A percentile compares a stretch with the other conserved stretches of the same genome.
phyloP scores from a whole-genome alignment of 495 filamentous ascomycete genomes.

The Clohesyomyces aquaticus region DNA sequence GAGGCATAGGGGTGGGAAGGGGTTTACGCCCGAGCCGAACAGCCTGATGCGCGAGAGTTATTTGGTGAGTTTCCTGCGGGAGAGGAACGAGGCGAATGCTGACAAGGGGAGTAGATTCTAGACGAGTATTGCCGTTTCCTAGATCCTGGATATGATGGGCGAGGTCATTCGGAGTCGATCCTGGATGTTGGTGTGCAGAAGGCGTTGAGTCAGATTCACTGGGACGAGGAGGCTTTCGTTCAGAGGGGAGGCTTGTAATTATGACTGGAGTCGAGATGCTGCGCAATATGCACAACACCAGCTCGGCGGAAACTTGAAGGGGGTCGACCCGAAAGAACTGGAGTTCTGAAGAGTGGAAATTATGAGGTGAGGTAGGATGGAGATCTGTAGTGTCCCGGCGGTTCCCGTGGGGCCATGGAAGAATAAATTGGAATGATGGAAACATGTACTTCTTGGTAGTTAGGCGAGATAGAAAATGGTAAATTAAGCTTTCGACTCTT shows the following conservation, averaged over 20 bases:
- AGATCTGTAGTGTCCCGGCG: no score
- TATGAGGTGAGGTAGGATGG: background rate
- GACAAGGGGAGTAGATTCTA: slow-evolving; percentile 49
- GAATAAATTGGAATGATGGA: no score
- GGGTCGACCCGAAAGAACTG: slow-evolving; percentile 3
- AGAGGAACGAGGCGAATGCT: background rate
- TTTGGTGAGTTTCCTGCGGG: slow-evolving; percentile 51
- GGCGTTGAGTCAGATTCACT: slow-evolving; percentile 55
- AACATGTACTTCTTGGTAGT: no score
- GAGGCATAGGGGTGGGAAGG: slow-evolving; percentile 50
- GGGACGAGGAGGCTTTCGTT: slow-evolving; percentile 55
- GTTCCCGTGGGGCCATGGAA: no score
- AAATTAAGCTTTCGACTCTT: no score
- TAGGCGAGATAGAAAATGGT: no score
- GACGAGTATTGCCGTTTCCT: slow-evolving; percentile 62
- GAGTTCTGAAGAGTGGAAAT: slow-evolving; percentile 4
- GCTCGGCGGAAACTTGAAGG: background rate
- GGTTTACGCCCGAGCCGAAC: slow-evolving; percentile 57
- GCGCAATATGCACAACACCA: background rate
- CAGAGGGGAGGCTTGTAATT: slow-evolving; percentile 57
- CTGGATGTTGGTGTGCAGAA: slow-evolving; percentile 57
- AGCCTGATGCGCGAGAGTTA: slow-evolving; percentile 48
- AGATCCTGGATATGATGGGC: slow-evolving; percentile 45
- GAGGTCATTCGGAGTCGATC: slow-evolving; percentile 45
- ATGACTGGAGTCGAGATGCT: slow-evolving; percentile 52